Conservation (phyloP, 257 asterid species). For the Solanum etuberosum region DNA sequence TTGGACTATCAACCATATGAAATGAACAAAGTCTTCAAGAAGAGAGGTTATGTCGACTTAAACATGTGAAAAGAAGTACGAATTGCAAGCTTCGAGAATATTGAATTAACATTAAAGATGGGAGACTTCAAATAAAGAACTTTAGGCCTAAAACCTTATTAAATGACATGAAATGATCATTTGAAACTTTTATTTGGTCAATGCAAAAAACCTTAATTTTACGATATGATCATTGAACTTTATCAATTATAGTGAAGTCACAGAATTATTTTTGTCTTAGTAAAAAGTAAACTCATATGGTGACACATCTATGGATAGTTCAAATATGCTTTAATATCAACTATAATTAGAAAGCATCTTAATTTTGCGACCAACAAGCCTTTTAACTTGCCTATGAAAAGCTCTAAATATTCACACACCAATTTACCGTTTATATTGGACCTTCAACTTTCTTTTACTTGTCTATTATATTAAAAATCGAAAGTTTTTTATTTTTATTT, state of each 20-base stretch:
- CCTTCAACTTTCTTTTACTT: too few relatives aligned
- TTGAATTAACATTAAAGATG: not conserved
- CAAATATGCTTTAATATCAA: not conserved
- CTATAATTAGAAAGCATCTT: not conserved
- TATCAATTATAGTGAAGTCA: not conserved
- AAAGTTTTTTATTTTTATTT: too few relatives aligned
- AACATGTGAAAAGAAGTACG: not conserved
- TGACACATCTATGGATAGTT: not conserved
- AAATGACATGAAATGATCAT: not conserved
- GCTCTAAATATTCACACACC: not conserved
- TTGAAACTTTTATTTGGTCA: not conserved
- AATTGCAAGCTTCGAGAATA: not conserved
- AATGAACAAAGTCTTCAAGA: not conserved
- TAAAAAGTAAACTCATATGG: not conserved
- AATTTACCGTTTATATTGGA: not conserved
- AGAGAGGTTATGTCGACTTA: not conserved
- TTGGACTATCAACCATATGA: not conserved
- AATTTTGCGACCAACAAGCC: not conserved
- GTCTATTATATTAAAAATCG: too few relatives aligned
- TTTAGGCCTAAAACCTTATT: not conserved
- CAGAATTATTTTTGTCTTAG: not conserved
- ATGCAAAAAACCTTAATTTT: not conserved
- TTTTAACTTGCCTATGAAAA: not conserved
- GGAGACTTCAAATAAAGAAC: not conserved
- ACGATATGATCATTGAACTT: not conserved